phyloP scores from a whole-genome alignment of 805 yeast genomes.

The Starmera caribaea region DNA sequence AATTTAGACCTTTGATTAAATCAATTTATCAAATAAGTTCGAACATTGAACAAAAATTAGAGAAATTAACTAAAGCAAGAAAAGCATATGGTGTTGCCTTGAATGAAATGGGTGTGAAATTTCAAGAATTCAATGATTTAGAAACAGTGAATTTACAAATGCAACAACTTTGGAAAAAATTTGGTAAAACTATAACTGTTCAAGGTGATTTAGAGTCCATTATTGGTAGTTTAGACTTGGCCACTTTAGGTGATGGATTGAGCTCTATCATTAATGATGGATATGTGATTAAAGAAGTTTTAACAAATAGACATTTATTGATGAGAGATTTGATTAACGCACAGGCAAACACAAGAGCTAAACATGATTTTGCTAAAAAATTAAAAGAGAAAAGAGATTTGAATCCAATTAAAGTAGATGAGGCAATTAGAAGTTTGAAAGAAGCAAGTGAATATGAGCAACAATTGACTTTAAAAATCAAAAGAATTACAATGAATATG shows the following conservation, averaged over 20 bases:
- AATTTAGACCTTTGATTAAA: conserved; percentile 81
- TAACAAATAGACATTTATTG: conserved; percentile 83
- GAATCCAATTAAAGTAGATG: conserved; percentile 85
- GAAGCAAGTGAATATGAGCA: conserved; percentile 70
- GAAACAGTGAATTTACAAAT: conserved; percentile 61
- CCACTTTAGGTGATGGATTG: conserved; percentile 69
- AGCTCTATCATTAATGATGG: conserved; percentile 61
- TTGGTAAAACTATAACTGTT: conserved; percentile 57
- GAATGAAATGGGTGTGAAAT: conserved; percentile 37
- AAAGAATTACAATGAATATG: conserved; percentile 81
- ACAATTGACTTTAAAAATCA: conserved; percentile 64
- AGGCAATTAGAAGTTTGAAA: conserved; percentile 73
- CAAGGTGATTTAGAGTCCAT: conserved; percentile 72
- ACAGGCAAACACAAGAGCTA: conserved; percentile 59
- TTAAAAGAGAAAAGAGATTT: conserved; percentile 64
- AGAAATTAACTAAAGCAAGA: conserved; percentile 37
- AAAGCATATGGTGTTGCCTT: conserved; percentile 45
- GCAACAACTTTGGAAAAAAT: conserved; percentile 68
- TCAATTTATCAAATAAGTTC: conserved; percentile 52
- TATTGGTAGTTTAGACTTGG: conserved; percentile 61
- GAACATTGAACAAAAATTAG: conserved; percentile 44
- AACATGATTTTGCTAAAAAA: conserved; percentile 62
- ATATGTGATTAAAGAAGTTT: conserved; percentile 81
- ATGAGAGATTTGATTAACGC: conserved; percentile 85
- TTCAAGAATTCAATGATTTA: conserved; percentile 27